Evolutionary conservation across 495 filamentous ascomycete species (phyloP).

Genomic region (Hypoxylon lenormandii): DNA sequence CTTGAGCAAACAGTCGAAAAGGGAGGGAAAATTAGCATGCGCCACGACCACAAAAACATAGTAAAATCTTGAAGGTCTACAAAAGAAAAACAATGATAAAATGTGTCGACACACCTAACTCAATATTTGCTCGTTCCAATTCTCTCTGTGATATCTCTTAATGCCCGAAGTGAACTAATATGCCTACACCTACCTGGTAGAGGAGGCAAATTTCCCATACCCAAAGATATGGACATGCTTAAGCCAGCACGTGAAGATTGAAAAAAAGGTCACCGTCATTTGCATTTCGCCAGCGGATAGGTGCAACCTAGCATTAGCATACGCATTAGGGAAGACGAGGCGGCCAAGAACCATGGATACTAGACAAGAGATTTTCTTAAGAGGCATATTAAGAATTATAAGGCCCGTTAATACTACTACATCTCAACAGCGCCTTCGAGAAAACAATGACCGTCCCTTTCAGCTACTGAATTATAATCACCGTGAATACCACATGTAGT

Average conservation of each 20-base stretch:
- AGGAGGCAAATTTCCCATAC: too few species aligned
- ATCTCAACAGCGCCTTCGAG: constrained; percentile 3
- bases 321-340: constrained; percentile 14
- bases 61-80: constrained; percentile 45
- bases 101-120: constrained; percentile 24
- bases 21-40: constrained; percentile 47
- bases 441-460: constrained; percentile 3
- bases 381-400: constrained; percentile 5
- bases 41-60: constrained; percentile 50
- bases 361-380: constrained; percentile 12
- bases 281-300: constrained; percentile 29
- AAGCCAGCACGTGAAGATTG: constrained; percentile 25
- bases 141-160: constrained; percentile 6
- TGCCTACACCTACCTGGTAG: too few species aligned
- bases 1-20: constrained; percentile 26
- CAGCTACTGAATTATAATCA: constrained; percentile 5
- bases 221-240: constrained; percentile 7
- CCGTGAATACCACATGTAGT: constrained; percentile 28
- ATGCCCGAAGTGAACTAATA: constrained; percentile 8
- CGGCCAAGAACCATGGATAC: constrained; percentile 30
- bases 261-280: constrained; percentile 32
- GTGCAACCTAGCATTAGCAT: constrained; percentile 33
- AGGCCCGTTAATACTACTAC: neutral
- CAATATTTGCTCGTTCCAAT: constrained; percentile 2
- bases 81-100: constrained; percentile 51